Conservation (phyloP, 1,284 basidiomycete species). For the Dichomitus squalens region DNA sequence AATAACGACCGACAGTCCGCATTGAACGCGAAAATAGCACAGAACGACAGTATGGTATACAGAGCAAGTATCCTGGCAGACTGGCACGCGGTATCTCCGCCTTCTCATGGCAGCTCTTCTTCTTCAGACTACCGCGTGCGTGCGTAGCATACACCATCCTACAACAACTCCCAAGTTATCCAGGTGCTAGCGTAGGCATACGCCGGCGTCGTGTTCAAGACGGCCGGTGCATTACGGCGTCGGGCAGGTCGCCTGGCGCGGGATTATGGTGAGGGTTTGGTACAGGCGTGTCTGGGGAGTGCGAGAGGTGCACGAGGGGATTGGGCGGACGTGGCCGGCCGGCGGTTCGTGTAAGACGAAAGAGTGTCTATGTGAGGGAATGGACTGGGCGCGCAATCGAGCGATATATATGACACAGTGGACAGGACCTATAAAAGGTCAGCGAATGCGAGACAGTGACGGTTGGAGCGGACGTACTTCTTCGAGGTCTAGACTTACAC, state of each 20-base stretch:
- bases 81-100: constrained; percentile 12
- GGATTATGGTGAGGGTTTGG: constrained; percentile 15
- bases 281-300: not conserved
- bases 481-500: constrained; percentile 16
- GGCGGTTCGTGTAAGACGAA: constrained; percentile 25
- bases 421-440: constrained; percentile 4
- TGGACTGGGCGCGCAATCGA: constrained; percentile 14
- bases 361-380: constrained; percentile 18
- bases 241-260: constrained; percentile 4
- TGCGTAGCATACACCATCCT: constrained; percentile 5
- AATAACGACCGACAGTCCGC: constrained; percentile 10
- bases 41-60: constrained; percentile 1
- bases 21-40: constrained; percentile 10
- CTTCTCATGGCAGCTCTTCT: not conserved
- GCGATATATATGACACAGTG: constrained; percentile 15
- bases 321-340: constrained; percentile 10
- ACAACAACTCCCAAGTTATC: constrained; percentile 14
- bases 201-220: not conserved
- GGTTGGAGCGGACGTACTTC: constrained; percentile 6
- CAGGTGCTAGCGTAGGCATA: constrained; percentile 10
- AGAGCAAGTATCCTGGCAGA: constrained; percentile 11
- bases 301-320: not conserved
- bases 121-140: not conserved
- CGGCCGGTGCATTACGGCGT: constrained; percentile 9
- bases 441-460: not conserved